Conservation (phyloP, 208 protist species). For the Jaenimonas drosophilae region DNA sequence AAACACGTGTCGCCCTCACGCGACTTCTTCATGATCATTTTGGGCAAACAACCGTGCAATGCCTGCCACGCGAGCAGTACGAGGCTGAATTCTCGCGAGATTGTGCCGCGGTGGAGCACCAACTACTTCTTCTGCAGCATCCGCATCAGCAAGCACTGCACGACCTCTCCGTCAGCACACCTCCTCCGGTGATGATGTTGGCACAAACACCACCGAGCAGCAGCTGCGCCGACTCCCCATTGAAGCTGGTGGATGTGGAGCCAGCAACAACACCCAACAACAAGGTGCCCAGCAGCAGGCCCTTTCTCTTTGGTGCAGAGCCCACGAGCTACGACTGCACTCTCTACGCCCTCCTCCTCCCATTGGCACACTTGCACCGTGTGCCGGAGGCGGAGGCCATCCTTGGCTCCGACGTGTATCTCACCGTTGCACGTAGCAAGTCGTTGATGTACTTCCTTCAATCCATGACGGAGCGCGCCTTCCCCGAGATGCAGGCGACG, state of each 20-base stretch:
- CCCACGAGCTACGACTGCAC: conserved; percentile 10
- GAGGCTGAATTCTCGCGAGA: conserved; percentile 15
- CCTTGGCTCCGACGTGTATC: conserved; percentile 7
- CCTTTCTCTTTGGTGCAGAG: conserved; percentile 10
- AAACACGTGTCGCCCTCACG: too few relatives aligned
- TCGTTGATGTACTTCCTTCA: conserved; percentile 17
- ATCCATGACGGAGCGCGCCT: conserved; percentile 16
- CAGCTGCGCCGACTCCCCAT: too few relatives aligned
- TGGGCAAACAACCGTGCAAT: not conserved
- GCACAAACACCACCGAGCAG: too few relatives aligned
- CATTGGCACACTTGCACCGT: conserved; percentile 15
- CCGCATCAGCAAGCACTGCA: too few relatives aligned
- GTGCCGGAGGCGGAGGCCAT: conserved; percentile 10
- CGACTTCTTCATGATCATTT: too few relatives aligned
- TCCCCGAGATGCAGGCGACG: conserved; percentile 34
- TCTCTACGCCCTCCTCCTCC: conserved; percentile 10
- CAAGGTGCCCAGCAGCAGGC: conserved; percentile 9
- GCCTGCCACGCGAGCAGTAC: conserved; percentile 13
- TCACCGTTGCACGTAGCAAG: conserved; percentile 11
- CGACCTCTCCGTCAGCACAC: too few relatives aligned
- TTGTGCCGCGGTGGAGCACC: conserved; percentile 10
- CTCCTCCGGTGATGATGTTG: too few relatives aligned
- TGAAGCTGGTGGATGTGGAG: too few relatives aligned
- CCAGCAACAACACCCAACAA: too few relatives aligned
- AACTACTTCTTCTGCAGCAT: too few relatives aligned